Conservation (phyloP, 768 basidiomycete genomes). For the Agaricus subrufescens region DNA sequence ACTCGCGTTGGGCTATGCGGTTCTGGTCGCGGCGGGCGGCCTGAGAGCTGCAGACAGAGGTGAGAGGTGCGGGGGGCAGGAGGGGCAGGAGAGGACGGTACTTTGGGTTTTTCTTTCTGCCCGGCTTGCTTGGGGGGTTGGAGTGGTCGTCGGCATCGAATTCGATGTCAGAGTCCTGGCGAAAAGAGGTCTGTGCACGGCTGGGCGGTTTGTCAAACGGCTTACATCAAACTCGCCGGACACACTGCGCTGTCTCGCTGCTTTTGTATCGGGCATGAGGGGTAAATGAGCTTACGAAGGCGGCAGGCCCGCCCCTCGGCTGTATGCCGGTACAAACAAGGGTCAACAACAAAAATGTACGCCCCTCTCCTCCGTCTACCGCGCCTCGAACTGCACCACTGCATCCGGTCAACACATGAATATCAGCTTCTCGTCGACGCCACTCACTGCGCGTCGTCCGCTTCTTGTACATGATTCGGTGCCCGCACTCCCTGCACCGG, state of each 20-base stretch:
- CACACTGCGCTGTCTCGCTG: slow-evolving; percentile 56
- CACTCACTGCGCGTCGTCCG: slow-evolving; percentile 86
- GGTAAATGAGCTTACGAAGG: slow-evolving; percentile 42
- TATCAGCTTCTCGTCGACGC: not conserved
- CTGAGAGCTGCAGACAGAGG: slow-evolving; percentile 57
- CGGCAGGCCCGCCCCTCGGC: slow-evolving; percentile 4
- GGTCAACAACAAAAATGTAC: slow-evolving; percentile 13
- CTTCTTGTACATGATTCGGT: slow-evolving; percentile 99
- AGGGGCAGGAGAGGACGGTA: slow-evolving; percentile 24
- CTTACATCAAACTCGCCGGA: slow-evolving; percentile 58
- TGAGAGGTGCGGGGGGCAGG: slow-evolving; percentile 12
- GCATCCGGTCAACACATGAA: slow-evolving; percentile 13
- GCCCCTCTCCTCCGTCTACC: slow-evolving; percentile 33
- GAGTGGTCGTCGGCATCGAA: slow-evolving; percentile 39
- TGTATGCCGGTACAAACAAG: slow-evolving; percentile 12
- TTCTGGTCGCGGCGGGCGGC: slow-evolving; percentile 87
- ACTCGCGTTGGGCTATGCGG: slow-evolving; percentile 90
- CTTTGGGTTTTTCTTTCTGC: slow-evolving; percentile 91
- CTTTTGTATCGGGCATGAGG: slow-evolving; percentile 46
- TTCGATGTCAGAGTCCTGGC: slow-evolving; percentile 36
- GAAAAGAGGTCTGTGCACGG: not conserved
- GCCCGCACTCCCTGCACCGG: slow-evolving; percentile 94
- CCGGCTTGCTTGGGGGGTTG: slow-evolving; percentile 57
- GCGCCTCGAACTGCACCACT: slow-evolving; percentile 87
- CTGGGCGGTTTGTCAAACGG: not conserved